Conservation (phyloP, 2,329 filamentous ascomycete species). For the Xylariales sp. region DNA sequence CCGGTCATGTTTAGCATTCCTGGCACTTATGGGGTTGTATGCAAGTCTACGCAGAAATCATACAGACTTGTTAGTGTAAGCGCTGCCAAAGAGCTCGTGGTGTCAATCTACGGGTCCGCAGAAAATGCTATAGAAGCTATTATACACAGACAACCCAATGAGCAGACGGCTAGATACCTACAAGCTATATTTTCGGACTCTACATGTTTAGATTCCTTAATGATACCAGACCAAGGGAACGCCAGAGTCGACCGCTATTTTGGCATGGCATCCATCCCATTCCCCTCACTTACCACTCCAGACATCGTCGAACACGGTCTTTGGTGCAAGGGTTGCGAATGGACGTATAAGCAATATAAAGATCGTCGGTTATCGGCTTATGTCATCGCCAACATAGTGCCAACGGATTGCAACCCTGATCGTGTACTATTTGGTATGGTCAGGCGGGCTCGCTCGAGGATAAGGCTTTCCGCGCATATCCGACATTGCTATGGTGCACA, state of each 20-base stretch:
- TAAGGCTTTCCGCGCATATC: constrained; percentile 17
- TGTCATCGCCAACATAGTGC: constrained; percentile 25
- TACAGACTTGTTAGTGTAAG: constrained; percentile 21
- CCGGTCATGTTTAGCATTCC: constrained; percentile 27
- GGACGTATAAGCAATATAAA: constrained; percentile 18
- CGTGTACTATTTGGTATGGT: constrained; percentile 23
- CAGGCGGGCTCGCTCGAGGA: constrained; percentile 22
- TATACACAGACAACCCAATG: constrained; percentile 8
- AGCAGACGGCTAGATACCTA: constrained; percentile 19
- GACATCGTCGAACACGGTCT: constrained; percentile 25
- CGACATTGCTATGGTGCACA: constrained; percentile 29
- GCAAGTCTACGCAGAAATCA: constrained; percentile 23
- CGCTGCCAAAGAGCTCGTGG: constrained; percentile 22
- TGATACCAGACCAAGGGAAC: constrained; percentile 20
- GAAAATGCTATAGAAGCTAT: constrained; percentile 25
- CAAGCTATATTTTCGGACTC: constrained; percentile 28
- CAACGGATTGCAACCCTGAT: constrained; percentile 15
- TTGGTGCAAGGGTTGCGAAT: constrained; percentile 31
- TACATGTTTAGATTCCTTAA: constrained; percentile 26
- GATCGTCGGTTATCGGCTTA: constrained; percentile 5
- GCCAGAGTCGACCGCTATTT: constrained; percentile 16
- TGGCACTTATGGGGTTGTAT: constrained; percentile 22
- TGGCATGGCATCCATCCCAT: constrained; percentile 31
- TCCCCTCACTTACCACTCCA: constrained; percentile 27
- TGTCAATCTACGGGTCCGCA: constrained; percentile 22